Percentiles rank a stretch among this genome's conserved stretches.
These are phyloP conservation scores for Phytophthora ramorum DNA, from an alignment of 352 stramenopile species.

Conservation along the genomic window DNA sequence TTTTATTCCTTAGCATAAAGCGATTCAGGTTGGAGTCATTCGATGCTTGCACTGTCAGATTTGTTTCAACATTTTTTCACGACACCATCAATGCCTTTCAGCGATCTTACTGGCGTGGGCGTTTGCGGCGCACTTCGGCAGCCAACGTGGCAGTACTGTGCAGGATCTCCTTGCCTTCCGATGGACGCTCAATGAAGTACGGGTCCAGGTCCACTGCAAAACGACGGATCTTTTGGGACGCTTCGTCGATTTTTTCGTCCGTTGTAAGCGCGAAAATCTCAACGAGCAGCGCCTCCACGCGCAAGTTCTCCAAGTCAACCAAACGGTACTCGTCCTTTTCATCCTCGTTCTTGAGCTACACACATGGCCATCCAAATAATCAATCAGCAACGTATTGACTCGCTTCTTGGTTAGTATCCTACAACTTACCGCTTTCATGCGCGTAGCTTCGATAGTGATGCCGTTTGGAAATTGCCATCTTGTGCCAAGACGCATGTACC, in stretches of 20 bases:
- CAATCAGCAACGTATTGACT: neutral
- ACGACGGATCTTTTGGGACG: constrained; percentile 81
- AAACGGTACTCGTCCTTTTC: constrained; percentile 87
- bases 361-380: neutral
- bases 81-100: neutral
- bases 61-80: neutral
- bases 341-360: constrained; percentile 80
- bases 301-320: constrained; percentile 83
- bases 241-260: constrained; percentile 88
- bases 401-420: neutral
- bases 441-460: constrained; percentile 84
- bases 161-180: constrained; percentile 86
- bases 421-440: constrained; percentile 81
- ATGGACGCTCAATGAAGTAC: constrained; percentile 87
- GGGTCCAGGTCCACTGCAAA: constrained; percentile 84
- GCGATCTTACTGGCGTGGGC: constrained; percentile 51
- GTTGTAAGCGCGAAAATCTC: constrained; percentile 86
- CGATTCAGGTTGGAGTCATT: constrained; percentile 17
- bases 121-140: constrained; percentile 75
- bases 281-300: constrained; percentile 85
- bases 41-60: neutral
- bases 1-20: constrained; percentile 25
- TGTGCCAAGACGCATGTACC: constrained; percentile 85
- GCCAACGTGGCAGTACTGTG: constrained; percentile 83
- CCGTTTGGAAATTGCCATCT: constrained; percentile 86